These are phyloP conservation scores for Fraxinus velutina DNA, from an alignment of 305 asterid species.

Conservation along the genomic window DNA sequence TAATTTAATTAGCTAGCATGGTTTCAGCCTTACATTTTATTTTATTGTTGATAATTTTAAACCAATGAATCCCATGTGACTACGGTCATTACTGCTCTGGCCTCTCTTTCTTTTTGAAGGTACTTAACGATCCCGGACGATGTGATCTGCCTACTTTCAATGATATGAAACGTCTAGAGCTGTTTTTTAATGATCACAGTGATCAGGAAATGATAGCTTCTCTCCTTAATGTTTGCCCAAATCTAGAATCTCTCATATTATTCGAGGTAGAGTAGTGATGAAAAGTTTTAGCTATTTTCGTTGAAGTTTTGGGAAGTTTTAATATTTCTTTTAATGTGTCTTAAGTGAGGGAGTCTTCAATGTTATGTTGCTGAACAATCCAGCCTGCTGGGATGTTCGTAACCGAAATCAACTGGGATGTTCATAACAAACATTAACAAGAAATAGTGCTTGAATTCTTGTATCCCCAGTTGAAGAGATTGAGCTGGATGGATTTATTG, in stretches of 20 bases:
- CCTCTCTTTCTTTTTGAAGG: not conserved
- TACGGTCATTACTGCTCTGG: not conserved
- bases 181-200: not conserved
- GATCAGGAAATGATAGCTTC: not conserved
- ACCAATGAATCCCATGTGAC: not conserved
- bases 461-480: not conserved
- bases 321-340: not conserved
- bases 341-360: not conserved
- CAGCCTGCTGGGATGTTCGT: not conserved
- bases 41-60: not conserved
- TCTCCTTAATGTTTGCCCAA: not conserved
- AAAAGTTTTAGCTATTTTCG: not conserved
- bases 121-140: not conserved
- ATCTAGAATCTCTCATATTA: not conserved
- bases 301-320: not conserved
- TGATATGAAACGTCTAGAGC: not conserved
- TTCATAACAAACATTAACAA: not conserved
- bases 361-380: not conserved
- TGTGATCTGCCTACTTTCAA: not conserved
- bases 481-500: not conserved
- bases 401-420: not conserved
- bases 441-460: not conserved
- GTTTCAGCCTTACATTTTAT: not conserved
- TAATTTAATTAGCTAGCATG: not conserved
- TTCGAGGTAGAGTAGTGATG: not conserved